Evolutionary conservation across 2,329 filamentous ascomycete genomes (phyloP), one percentile per base, ranked within the genome.

Genomic region (Fusarium sterilihyphosum): DNA sequence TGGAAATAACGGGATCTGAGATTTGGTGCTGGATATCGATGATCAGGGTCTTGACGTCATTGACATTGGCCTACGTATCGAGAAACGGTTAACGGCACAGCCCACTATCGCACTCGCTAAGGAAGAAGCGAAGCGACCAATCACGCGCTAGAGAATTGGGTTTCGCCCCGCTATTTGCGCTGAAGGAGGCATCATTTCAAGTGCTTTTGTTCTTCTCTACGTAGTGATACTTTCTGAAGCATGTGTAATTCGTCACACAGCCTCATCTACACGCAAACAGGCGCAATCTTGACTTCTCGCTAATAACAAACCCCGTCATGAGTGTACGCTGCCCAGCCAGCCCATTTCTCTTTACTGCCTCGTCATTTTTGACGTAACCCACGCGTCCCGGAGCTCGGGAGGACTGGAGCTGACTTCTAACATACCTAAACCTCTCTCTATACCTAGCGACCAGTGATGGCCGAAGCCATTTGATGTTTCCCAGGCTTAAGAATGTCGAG

Each of bases 1-100:
- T 70, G 33, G 43, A 13, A 65, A 56, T 41, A 57, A 64, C 14
- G 8, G 4, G 31, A 69, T 69, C 67, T 53, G n/a, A 31, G 37
- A 68, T 62, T 44, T 8, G 37, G 41, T 63, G 38, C 38, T 40
- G 20, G 37, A 69, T 63, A 49, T 26, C n/a, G 17, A 37, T 49
- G 29, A 40, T 40, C n/a, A n/a, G 6, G 4, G 20, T 24, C 44
- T 69, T 70, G 67, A 70, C 67, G 65, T 70, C 65, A 70, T 70
- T 22, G 67, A 70, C 17, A 59, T 70, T 70, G 44, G 44, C 29
- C 4, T 47, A 31, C 29, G 58, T 47, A 65, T 70, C 59, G 65
- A 26, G 35, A 29, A 31, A 12, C 65, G 67, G 53, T 26, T 65
- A 57, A 70, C 67, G 58, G 67, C 67, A 70, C 58, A 58, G 40